These are phyloP conservation scores for Hirsutella thompsonii DNA, from an alignment of 2,329 filamentous ascomycete species.

Conservation along the genomic window DNA sequence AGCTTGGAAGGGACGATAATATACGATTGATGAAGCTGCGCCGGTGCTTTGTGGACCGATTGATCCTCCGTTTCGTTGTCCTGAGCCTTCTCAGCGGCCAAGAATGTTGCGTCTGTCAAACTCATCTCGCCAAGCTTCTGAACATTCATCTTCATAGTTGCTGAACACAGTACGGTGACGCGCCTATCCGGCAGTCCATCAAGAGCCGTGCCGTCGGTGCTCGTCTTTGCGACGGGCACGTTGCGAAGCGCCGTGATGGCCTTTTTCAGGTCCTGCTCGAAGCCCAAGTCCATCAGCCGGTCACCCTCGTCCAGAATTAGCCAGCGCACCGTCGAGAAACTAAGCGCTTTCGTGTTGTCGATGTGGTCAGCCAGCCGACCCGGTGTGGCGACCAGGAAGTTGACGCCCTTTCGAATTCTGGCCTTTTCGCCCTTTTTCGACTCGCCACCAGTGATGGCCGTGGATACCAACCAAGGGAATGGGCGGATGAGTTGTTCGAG, in stretches of 20 bases:
- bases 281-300: constrained; percentile 95
- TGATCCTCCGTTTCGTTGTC: constrained; percentile 31
- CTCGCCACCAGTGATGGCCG: constrained; percentile 62
- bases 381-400: constrained; percentile 90
- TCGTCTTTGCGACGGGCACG: constrained; percentile 44
- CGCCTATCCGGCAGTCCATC: constrained; percentile 61
- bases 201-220: constrained; percentile 42
- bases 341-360: constrained; percentile 79
- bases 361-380: constrained; percentile 85
- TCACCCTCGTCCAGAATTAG: constrained; percentile 92
- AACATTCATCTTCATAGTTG: constrained; percentile 96
- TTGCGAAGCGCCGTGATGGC: constrained; percentile 71
- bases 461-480: constrained; percentile 87
- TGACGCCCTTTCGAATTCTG: constrained; percentile 83
- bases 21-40: constrained; percentile 89
- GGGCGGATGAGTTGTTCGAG: constrained; percentile 77
- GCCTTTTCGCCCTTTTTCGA: constrained; percentile 77
- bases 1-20: constrained; percentile 80
- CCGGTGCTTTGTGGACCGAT: constrained; percentile 64
- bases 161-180: constrained; percentile 84
- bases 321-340: constrained; percentile 84
- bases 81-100: constrained; percentile 51
- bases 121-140: constrained; percentile 90
- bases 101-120: constrained; percentile 80
- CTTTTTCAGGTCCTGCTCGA: constrained; percentile 83